These are phyloP conservation scores for Vigna radiata DNA, from an alignment of 306 rosid species.

Conservation along the genomic window DNA sequence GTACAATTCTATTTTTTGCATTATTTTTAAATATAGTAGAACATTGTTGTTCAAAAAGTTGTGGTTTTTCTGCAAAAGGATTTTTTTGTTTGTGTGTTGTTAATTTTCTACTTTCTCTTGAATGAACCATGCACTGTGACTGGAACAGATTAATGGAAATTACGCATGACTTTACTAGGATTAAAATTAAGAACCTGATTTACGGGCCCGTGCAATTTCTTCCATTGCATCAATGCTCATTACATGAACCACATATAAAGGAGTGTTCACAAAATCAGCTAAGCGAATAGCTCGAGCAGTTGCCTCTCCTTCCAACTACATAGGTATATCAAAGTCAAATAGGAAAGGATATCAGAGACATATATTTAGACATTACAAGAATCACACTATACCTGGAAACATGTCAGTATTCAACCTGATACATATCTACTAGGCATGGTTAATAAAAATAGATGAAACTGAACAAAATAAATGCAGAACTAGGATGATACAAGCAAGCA, in stretches of 20 bases:
- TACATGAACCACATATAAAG: constrained; percentile 91
- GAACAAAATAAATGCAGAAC: not conserved
- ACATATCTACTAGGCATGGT: constrained; percentile 13
- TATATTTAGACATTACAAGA: constrained; percentile 30
- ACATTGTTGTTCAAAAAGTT: not conserved
- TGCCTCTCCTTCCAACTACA: constrained; percentile 95
- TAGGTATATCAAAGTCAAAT: constrained; percentile 43
- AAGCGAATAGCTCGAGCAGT: constrained; percentile 89
- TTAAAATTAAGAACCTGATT: constrained; percentile 66
- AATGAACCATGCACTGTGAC: constrained; percentile 13
- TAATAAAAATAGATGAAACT: constrained; percentile 18
- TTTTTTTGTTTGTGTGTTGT: not conserved
- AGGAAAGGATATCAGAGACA: constrained; percentile 17
- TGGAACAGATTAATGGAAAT: constrained; percentile 25
- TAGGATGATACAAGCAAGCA: constrained; percentile 6
- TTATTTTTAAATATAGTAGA: not conserved
- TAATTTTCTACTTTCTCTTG: constrained; percentile 16
- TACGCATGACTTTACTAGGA: constrained; percentile 23
- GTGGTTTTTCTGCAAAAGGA: constrained; percentile 13
- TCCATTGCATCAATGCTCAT: constrained; percentile 99
- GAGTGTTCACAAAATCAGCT: constrained; percentile 85
- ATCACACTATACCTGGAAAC: constrained; percentile 2
- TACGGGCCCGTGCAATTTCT: constrained; percentile 91
- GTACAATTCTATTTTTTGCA: not conserved
- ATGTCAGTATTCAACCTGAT: constrained; percentile 29